Evolutionary conservation across 192 early-diverging fungal species (phyloP), one percentile per base, ranked within the genome.

Genomic region (Jimgerdemannia lactiflua): DNA sequence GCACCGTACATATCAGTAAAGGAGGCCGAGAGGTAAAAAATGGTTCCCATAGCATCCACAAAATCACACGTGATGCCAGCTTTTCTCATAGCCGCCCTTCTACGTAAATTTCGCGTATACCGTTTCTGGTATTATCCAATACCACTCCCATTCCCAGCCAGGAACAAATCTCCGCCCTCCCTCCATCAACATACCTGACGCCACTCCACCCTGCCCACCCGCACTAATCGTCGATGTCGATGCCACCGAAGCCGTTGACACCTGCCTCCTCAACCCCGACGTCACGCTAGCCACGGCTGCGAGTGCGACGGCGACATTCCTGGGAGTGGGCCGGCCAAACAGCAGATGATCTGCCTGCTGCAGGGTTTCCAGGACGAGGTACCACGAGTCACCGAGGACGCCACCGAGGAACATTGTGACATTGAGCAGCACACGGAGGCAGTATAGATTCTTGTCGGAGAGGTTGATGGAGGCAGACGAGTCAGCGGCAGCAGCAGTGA

Each of bases 301-400:
- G 14, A 59, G 8, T 14, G 8, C 49, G 49, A 59, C 20, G 29
- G 64, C 10, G 4, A n/a, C 29, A 39, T 39, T 17, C 49, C 49
- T 59, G 14, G 49, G 49, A 11, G 70, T 41, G 64, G 69, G 54
- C 7, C 72, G 69, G 49, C 76, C 69, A 4, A 91, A 72, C 42
- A 91, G 70, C 17, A 84, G 71, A 10, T 64, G 67, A 43, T 98
- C 96, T 2, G 94, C 92, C 29, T 92, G 89, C 78, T 97, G 96
- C 75, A 98, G 82, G 3, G 95, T 96, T 72, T 95, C 94, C 44
- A 98, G 77, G 3, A 98, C 88, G 42, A 92, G 81, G 76, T 92
- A 95, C 98, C 98, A 99, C 65, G 92, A 86, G 49, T 91, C 80
- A 17, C 92, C 94, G 64, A 99, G 80, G 7, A 90, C 90, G 11